Conservation (phyloP, 768 basidiomycete species). For the Tulasnella sp. region DNA sequence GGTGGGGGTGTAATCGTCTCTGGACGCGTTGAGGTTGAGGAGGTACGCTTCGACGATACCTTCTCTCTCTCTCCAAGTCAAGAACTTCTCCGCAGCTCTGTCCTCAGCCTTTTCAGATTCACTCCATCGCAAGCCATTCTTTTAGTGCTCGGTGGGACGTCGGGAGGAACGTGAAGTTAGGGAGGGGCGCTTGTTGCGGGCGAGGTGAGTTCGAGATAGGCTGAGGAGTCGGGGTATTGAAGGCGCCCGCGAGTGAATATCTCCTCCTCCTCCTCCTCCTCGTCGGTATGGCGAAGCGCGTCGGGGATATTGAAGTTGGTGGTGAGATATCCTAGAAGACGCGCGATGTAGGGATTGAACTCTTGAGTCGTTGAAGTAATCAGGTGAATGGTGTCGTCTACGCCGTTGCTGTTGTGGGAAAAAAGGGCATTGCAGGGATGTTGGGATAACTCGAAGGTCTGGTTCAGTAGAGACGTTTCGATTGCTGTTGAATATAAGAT, state of each 20-base stretch:
- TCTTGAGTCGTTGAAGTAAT: not conserved
- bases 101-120: not conserved
- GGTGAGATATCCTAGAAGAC: not conserved
- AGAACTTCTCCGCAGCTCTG: conserved; percentile 10
- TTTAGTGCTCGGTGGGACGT: conserved; percentile 7
- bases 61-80: conserved; percentile 7
- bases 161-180: conserved; percentile 10
- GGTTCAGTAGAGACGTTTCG: too few relatives aligned
- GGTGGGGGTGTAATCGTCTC: too few relatives aligned
- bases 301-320: not conserved
- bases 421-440: too few relatives aligned
- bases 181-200: not conserved
- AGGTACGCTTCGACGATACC: not conserved
- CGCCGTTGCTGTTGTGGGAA: conserved; percentile 1
- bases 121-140: not conserved
- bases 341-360: not conserved
- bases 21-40: too few relatives aligned
- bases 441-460: too few relatives aligned
- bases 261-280: too few relatives aligned
- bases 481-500: too few relatives aligned
- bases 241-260: not conserved
- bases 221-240: not conserved
- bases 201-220: not conserved
- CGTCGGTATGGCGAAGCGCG: not conserved
- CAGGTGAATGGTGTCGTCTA: conserved; percentile 2